phyloP scores from a whole-genome alignment of 768 basidiomycete genomes.

The Pilatotrama ljubarskyi region DNA sequence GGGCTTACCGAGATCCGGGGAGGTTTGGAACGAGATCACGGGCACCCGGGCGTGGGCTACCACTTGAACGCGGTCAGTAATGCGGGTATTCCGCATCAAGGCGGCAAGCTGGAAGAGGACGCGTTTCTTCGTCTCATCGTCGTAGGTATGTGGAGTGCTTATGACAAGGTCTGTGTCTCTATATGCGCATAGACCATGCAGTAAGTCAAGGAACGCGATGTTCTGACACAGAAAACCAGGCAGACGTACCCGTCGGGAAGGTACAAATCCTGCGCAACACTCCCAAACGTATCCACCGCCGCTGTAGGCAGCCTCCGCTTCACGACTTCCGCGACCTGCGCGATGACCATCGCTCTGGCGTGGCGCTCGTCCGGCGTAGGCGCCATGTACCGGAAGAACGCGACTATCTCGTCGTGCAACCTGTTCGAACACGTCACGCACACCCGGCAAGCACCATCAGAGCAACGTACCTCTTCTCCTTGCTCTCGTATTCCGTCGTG shows the following conservation, averaged over 20 bases:
- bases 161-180: conserved; percentile 70
- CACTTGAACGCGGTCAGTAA: conserved; percentile 48
- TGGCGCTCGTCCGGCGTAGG: conserved; percentile 54
- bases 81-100: conserved; percentile 42
- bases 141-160: conserved; percentile 34
- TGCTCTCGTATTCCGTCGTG: conserved; percentile 28
- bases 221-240: background rate
- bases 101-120: conserved; percentile 50
- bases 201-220: no score
- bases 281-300: conserved; percentile 58
- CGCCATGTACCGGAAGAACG: conserved; percentile 54
- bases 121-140: conserved; percentile 38
- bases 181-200: background rate
- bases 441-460: background rate
- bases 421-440: conserved; percentile 33
- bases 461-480: conserved; percentile 34
- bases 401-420: conserved; percentile 63
- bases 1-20: conserved; percentile 38
- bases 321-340: conserved; percentile 47
- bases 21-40: conserved; percentile 59
- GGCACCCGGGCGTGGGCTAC: conserved; percentile 57
- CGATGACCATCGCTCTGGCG: conserved; percentile 46
- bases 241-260: conserved; percentile 58
- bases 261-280: conserved; percentile 58
- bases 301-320: conserved; percentile 45